Conservation (phyloP, 2,329 filamentous ascomycete genomes). For the Venturia pyrina region DNA sequence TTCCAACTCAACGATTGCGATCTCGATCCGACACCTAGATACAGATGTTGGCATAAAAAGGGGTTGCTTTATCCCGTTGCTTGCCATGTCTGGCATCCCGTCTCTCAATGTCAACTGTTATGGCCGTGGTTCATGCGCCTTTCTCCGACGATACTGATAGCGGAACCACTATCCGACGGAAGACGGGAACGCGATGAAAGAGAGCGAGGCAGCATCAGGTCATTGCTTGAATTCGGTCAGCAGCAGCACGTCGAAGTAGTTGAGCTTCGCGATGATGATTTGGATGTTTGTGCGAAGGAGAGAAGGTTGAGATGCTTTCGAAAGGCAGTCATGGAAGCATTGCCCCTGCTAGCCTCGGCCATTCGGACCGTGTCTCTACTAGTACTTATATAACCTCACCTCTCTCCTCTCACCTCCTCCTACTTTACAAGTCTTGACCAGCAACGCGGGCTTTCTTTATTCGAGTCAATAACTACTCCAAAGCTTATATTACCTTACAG, state of each 20-base stretch:
- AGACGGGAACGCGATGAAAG: background rate
- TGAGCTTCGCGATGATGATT: background rate
- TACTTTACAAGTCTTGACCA: too few relatives aligned
- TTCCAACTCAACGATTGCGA: background rate
- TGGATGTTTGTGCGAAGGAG: background rate
- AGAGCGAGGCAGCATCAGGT: background rate
- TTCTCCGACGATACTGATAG: background rate
- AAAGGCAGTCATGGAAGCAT: too few relatives aligned
- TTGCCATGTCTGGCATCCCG: background rate
- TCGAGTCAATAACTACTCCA: too few relatives aligned
- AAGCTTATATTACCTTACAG: too few relatives aligned
- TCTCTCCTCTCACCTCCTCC: too few relatives aligned
- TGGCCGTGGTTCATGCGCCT: background rate
- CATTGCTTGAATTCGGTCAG: background rate
- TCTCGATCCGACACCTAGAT: background rate
- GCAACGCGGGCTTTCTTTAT: too few relatives aligned
- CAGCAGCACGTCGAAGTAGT: background rate
- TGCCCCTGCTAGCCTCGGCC: too few relatives aligned
- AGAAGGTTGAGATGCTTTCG: background rate
- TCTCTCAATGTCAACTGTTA: background rate
- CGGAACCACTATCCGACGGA: slow-evolving; percentile 2
- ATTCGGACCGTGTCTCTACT: too few relatives aligned
- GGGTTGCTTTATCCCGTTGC: too few relatives aligned
- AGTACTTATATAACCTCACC: too few relatives aligned
- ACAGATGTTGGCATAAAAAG: background rate